phyloP scores from a whole-genome alignment of 2,329 filamentous ascomycete genomes.

The Myriosclerotinia duriaeana region DNA sequence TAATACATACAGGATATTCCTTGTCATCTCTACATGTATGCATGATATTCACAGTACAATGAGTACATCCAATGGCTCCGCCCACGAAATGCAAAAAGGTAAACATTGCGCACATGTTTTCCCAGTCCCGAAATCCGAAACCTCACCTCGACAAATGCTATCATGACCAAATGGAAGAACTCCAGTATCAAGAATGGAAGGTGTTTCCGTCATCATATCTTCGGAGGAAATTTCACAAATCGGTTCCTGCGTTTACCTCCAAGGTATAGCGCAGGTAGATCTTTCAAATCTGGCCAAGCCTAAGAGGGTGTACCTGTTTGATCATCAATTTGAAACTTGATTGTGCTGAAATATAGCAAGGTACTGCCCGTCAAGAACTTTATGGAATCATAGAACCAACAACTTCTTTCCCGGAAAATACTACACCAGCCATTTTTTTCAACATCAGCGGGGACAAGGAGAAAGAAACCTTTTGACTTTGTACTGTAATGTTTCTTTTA shows the following conservation, averaged over 20 bases:
- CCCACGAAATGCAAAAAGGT: neutral
- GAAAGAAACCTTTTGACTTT: neutral
- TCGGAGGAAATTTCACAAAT: constrained; percentile 1
- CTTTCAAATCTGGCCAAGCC: constrained; percentile 16
- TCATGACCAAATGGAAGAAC: neutral
- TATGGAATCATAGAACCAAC: neutral
- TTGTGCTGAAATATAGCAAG: constrained; percentile 10
- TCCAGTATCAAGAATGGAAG: neutral
- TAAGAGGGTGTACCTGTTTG: constrained; percentile 34
- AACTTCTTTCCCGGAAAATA: neutral
- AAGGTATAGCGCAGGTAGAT: neutral
- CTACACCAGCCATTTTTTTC: too few species aligned
- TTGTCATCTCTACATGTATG: constrained; percentile 14
- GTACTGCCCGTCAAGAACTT: neutral
- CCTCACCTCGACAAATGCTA: neutral
- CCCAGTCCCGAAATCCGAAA: neutral
- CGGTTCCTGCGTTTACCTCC: constrained; percentile 11
- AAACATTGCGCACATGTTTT: neutral
- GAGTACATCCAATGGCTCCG: neutral
- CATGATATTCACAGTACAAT: constrained; percentile 8
- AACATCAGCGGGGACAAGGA: too few species aligned
- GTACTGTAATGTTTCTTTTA: neutral
- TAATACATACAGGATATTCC: constrained; percentile 18
- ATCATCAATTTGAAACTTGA: constrained; percentile 35
- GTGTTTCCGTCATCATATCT: neutral